Evolutionary conservation across 768 basidiomycete species (phyloP).

Genomic region (Boletellus ananas): DNA sequence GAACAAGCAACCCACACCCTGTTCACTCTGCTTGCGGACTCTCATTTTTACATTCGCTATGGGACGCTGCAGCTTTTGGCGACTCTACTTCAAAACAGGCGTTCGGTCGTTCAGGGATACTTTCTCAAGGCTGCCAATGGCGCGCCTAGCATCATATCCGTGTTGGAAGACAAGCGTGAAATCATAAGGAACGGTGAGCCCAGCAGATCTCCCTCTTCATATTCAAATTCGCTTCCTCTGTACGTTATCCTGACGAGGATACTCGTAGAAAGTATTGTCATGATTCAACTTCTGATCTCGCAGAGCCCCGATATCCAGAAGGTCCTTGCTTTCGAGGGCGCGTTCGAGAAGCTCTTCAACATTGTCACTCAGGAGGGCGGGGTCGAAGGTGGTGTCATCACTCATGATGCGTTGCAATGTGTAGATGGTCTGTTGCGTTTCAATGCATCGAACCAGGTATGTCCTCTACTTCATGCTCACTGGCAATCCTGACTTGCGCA

Average conservation of each 20-base stretch:
- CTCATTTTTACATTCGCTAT: constrained; percentile 82
- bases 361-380: constrained; percentile 87
- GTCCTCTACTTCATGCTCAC: constrained; percentile 8
- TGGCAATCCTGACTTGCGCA: constrained; percentile 33
- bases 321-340: constrained; percentile 93
- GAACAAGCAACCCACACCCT: constrained; percentile 73
- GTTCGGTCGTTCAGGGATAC: constrained; percentile 81
- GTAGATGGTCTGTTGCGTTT: constrained; percentile 85
- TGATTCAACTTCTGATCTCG: constrained; percentile 75
- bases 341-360: constrained; percentile 92
- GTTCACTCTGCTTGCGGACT: constrained; percentile 69
- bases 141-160: constrained; percentile 63
- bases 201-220: neutral
- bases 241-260: constrained; percentile 8
- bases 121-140: constrained; percentile 85
- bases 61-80: constrained; percentile 79
- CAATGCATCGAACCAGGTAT: constrained; percentile 92
- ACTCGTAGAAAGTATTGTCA: constrained; percentile 69
- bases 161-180: constrained; percentile 82
- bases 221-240: no score
- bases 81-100: constrained; percentile 75
- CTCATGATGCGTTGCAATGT: constrained; percentile 81
- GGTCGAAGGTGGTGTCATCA: constrained; percentile 83
- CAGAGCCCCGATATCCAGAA: constrained; percentile 95
- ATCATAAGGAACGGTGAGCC: constrained; percentile 82